Evolutionary conservation across 371 early-diverging fungal species (phyloP), one percentile per base, ranked within the genome.

Genomic region (Syncephalastrum sp.): DNA sequence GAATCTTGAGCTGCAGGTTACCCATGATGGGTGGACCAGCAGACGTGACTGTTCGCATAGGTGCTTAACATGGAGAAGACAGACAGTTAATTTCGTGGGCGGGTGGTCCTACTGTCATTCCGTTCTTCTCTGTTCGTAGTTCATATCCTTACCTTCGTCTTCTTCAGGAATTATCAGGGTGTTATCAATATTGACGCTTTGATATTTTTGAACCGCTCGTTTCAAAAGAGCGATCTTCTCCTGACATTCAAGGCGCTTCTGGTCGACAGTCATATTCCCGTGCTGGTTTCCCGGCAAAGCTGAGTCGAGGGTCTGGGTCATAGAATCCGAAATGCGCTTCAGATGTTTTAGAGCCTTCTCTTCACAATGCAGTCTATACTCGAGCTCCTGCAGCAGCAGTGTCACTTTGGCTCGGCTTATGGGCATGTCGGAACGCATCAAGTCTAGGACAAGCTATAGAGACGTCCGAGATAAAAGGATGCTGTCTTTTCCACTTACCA

Each of bases 331-430:
- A 17, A 42, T 52, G 10, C 53, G 49, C 5, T 82, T 75, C 57
- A 79, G 78, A 10, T 92, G 93, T 44, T 90, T 88, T 53, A 85
- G 82, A 6, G 95, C 85, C 67, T 91, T 90, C 61, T 82, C 85
- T 78, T 97, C 96, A 7, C 95, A 86, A 50, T 92, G 89, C 4
- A 95, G 84, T 71, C 93, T 94, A 61, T 83, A 86, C 44, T 87
- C 83, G 49, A 94, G 72, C 62, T 93, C 92, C 24, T 85, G 84
- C 21, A 95, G 72, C 69, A 91, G 92, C 57, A 87, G 73, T 19
- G 90, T 86, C n/a, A 96, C 86, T 65, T 93, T 92, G 49, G 88
- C 88, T n/a, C 79, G 70, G 7, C 92, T 91, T 54, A 93, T 81
- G 3, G 87, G 81, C 16, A 87, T 88, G 45, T 88, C 86, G n/a